phyloP scores from a whole-genome alignment of 2,329 filamentous ascomycete genomes.

The Colletotrichum cuscutae region DNA sequence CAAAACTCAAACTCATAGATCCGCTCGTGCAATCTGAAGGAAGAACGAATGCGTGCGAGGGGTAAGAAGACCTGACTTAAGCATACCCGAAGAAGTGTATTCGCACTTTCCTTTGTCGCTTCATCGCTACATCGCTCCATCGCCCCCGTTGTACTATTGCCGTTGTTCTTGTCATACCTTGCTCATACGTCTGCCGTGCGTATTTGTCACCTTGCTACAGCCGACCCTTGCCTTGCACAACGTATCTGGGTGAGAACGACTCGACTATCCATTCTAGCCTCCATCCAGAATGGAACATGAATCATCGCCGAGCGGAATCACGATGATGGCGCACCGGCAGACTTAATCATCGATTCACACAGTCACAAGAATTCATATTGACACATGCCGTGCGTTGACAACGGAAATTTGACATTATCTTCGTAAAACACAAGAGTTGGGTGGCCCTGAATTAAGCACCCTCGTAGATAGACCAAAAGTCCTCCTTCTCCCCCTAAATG shows the following conservation, averaged over 20 bases:
- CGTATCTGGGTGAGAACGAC: too few relatives aligned
- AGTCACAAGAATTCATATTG: not conserved
- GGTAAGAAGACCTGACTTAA: not conserved
- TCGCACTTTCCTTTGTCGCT: not conserved
- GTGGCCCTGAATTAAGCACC: not conserved
- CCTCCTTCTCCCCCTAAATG: not conserved
- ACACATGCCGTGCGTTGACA: not conserved
- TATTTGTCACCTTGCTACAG: too few relatives aligned
- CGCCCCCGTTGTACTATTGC: not conserved
- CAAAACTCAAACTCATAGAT: not conserved
- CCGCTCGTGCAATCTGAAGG: not conserved
- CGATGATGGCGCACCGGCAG: not conserved
- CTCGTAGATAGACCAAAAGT: not conserved
- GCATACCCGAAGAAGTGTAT: not conserved
- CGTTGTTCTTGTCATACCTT: too few relatives aligned
- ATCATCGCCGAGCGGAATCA: not conserved
- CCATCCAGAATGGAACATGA: not conserved
- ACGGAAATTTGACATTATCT: not conserved
- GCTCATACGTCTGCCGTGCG: too few relatives aligned
- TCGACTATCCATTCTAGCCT: not conserved
- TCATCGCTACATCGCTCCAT: not conserved
- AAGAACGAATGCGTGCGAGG: not conserved
- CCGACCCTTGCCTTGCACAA: too few relatives aligned
- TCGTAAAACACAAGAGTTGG: constrained; percentile 16
- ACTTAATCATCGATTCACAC: not conserved